Evolutionary conservation across 768 basidiomycete species (phyloP).

Genomic region (Trametes cinnabarina): DNA sequence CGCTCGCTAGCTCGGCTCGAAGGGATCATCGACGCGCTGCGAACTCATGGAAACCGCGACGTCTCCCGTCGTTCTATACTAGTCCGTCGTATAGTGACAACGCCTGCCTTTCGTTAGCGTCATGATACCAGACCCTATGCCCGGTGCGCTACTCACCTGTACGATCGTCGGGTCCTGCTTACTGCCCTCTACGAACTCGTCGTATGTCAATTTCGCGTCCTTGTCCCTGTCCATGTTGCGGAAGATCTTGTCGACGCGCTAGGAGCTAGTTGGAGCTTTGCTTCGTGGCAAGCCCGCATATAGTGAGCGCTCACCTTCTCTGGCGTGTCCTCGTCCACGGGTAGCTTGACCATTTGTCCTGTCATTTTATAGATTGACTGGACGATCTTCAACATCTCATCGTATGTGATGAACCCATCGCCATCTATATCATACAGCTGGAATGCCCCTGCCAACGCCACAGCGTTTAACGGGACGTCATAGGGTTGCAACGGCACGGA

Average conservation of each 20-base stretch:
- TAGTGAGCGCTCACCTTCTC: constrained; percentile 68
- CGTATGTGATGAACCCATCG: constrained; percentile 96
- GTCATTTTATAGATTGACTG: constrained; percentile 99
- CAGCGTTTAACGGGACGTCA: background rate
- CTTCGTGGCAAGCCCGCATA: background rate
- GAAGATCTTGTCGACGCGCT: constrained; percentile 99
- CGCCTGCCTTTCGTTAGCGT: constrained; percentile 50
- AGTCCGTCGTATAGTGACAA: constrained; percentile 93
- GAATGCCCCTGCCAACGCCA: constrained; percentile 84
- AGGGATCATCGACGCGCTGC: constrained; percentile 2
- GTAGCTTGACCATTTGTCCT: constrained; percentile 97
- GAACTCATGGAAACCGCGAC: constrained; percentile 11
- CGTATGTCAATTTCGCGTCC: constrained; percentile 89
- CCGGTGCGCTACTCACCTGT: constrained; percentile 54
- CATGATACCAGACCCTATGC: constrained; percentile 3
- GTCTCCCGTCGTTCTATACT: constrained; percentile 46
- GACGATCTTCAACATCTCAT: constrained; percentile 99
- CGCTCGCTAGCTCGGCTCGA: background rate
- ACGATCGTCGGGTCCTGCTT: constrained; percentile 99
- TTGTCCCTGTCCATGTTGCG: constrained; percentile 95
- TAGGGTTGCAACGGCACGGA: constrained; percentile 18
- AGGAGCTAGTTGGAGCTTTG: background rate
- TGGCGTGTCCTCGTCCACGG: constrained; percentile 98
- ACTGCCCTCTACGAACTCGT: constrained; percentile 97
- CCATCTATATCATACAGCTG: constrained; percentile 99